phyloP scores from a whole-genome alignment of 768 basidiomycete genomes.

The Auriscalpium microsporum region DNA sequence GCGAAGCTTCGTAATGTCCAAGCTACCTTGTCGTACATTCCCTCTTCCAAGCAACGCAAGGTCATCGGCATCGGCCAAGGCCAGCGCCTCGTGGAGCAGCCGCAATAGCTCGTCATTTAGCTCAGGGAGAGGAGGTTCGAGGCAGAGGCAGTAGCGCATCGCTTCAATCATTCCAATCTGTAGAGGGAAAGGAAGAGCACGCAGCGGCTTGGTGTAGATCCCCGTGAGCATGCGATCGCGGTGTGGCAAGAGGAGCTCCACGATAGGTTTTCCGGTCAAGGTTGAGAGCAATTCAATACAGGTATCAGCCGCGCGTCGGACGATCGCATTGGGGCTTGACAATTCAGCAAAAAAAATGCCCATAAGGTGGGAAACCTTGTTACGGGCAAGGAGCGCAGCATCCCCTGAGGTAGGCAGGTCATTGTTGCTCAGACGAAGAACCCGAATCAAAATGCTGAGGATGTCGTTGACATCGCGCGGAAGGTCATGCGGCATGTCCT shows the following conservation, averaged over 20 bases:
- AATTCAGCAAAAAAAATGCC: conserved; percentile 86
- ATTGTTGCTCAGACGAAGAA: conserved; percentile 53
- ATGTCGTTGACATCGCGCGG: conserved; percentile 77
- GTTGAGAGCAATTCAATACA: conserved; percentile 75
- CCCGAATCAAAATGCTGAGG: conserved; percentile 60
- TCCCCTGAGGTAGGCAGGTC: conserved; percentile 40
- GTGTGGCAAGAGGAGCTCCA: conserved; percentile 76
- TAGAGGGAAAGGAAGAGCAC: conserved; percentile 88
- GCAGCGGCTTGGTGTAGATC: conserved; percentile 93
- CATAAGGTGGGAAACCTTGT: conserved; percentile 58
- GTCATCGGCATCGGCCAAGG: conserved; percentile 93
- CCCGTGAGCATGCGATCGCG: conserved; percentile 81
- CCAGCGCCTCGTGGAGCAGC: conserved; percentile 87
- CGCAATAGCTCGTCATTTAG: conserved; percentile 88
- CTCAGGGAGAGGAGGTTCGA: conserved; percentile 85
- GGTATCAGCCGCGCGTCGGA: conserved; percentile 75
- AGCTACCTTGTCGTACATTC: conserved; percentile 65
- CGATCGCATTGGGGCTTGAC: conserved; percentile 75
- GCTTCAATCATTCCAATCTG: conserved; percentile 99
- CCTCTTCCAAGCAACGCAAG: conserved; percentile 65
- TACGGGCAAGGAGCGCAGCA: conserved; percentile 30
- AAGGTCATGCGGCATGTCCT: conserved; percentile 88
- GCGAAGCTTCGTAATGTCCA: conserved; percentile 83
- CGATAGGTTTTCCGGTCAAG: conserved; percentile 58
- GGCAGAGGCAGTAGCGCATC: conserved; percentile 84